Base-by-base conservation (phyloP, 2,329 filamentous ascomycete species). In the Fusarium anthophilum region DNA sequence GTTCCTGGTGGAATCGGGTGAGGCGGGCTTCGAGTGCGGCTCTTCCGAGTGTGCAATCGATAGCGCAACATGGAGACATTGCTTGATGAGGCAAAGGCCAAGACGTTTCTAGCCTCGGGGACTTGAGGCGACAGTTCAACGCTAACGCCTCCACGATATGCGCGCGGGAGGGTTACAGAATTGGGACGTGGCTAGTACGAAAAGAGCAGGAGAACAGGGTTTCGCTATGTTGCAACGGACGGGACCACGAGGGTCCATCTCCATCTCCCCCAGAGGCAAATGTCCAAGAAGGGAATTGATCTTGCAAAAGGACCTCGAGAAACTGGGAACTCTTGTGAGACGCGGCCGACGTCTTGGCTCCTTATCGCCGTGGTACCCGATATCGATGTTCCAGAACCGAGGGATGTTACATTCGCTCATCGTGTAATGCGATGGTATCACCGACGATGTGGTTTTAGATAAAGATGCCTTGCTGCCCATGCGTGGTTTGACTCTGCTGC, bases 401-500 rank as follows among this genome's bases (percentile, higher is more conserved):
- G 13, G 24, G 17, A 54, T 3, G 60, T 59, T 70, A 54, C 59
- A 70, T 70, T 70, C 37, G 43, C 37, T 66, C 41, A 70, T 70
- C 51, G 26, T 39, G 59, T 39, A 47, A 68, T 54, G n/a, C 18
- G 14, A 65, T 70, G 66, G 67, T 70, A 69, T 55, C 47, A 28
- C 43, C 26, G 8, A 9, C 35, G 13, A 18, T 56, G 30, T 14
- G 37, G 26, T 70, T 44, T n/a, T 28, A 63, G 37, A 70, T 70
- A 70, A 66, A 70, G 26, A 15, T 39, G 30, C 37, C 12, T 8
- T 9, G 32, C n/a, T 47, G 22, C 28, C 39, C 43, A n/a, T 44
- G 12, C 11, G 4, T 24, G 41, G 41, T 13, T 24, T 24, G 51
- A 37, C 12, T 50, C 20, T 57, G 18, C 12, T 43, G 44, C 18